phyloP scores from a whole-genome alignment of 768 basidiomycete species.

The Hygrophorus russula region DNA sequence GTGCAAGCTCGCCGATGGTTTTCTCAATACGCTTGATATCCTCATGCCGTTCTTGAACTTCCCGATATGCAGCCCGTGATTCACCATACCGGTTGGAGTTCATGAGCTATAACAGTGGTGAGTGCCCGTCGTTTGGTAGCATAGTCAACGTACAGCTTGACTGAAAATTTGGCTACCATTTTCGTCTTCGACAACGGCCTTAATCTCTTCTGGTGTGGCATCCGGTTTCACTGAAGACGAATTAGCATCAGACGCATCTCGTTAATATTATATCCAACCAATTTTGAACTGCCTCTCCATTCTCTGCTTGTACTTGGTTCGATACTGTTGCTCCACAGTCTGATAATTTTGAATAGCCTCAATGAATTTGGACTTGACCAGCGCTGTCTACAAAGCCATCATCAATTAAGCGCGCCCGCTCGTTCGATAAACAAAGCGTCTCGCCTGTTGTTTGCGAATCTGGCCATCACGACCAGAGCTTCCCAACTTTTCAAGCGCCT shows the following conservation, averaged over 20 bases:
- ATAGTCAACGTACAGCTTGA: slow-evolving; percentile 51
- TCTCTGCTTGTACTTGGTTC: slow-evolving; percentile 67
- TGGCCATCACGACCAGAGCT: slow-evolving; percentile 58
- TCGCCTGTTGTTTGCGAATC: slow-evolving; percentile 69
- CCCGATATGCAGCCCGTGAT: slow-evolving; percentile 82
- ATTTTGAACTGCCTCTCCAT: slow-evolving; percentile 85
- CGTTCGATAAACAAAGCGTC: slow-evolving; percentile 5
- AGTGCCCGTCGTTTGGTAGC: slow-evolving; percentile 5
- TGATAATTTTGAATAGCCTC: slow-evolving; percentile 83
- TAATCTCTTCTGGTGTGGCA: slow-evolving; percentile 81
- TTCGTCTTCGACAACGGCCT: slow-evolving; percentile 78
- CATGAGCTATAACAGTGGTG: slow-evolving; percentile 45
- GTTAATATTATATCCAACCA: slow-evolving; percentile 30
- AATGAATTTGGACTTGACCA: slow-evolving; percentile 68
- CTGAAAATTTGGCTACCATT: slow-evolving; percentile 80
- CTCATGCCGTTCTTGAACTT: slow-evolving; percentile 95
- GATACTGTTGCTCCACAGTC: slow-evolving; percentile 70
- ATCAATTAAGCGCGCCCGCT: not conserved
- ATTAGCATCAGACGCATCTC: not conserved
- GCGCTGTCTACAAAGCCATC: slow-evolving; percentile 31
- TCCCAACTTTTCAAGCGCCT: slow-evolving; percentile 57
- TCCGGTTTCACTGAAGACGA: slow-evolving; percentile 69
- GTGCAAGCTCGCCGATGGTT: slow-evolving; percentile 87
- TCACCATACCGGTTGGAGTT: slow-evolving; percentile 86
- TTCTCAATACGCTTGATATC: slow-evolving; percentile 93